phyloP scores from a whole-genome alignment of 768 basidiomycete species.

The Mycena chlorophos region DNA sequence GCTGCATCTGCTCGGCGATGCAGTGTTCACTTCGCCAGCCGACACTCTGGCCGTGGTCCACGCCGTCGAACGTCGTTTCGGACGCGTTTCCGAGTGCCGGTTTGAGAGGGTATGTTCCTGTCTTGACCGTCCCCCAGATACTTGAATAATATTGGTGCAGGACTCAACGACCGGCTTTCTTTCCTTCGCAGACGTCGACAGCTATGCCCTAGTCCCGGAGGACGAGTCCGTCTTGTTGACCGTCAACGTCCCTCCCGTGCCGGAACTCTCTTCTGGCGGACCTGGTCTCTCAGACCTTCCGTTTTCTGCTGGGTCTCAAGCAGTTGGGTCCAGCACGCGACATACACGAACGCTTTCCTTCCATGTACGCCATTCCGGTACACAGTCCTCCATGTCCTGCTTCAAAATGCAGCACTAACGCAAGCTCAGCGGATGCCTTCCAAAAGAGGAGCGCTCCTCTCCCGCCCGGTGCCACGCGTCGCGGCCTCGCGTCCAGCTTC shows the following conservation, averaged over 20 bases:
- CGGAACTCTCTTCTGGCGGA: background rate
- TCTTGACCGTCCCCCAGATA: background rate
- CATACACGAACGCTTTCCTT: background rate
- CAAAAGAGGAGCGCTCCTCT: background rate
- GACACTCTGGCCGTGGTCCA: conserved; percentile 55
- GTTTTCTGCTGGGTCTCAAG: background rate
- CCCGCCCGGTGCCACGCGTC: background rate
- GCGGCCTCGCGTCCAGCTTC: background rate
- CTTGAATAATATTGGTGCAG: background rate
- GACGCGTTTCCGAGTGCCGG: conserved; percentile 10
- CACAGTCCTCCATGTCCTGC: background rate
- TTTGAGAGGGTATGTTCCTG: conserved; percentile 2
- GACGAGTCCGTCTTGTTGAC: background rate
- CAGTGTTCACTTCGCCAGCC: conserved; percentile 41
- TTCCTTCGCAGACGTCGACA: background rate
- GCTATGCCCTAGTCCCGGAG: background rate
- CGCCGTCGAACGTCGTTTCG: conserved; percentile 45
- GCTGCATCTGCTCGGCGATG: conserved; percentile 41
- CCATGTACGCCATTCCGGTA: background rate
- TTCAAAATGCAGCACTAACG: background rate
- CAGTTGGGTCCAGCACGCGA: background rate
- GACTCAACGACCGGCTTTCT: background rate
- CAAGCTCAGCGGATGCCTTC: background rate
- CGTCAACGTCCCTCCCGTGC: background rate
- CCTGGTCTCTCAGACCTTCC: background rate